Percentiles rank a stretch among this genome's conserved stretches.
Evolutionary conservation across 31 red algal genomes (phyloP).

Genomic region (Endocladia muricata): DNA sequence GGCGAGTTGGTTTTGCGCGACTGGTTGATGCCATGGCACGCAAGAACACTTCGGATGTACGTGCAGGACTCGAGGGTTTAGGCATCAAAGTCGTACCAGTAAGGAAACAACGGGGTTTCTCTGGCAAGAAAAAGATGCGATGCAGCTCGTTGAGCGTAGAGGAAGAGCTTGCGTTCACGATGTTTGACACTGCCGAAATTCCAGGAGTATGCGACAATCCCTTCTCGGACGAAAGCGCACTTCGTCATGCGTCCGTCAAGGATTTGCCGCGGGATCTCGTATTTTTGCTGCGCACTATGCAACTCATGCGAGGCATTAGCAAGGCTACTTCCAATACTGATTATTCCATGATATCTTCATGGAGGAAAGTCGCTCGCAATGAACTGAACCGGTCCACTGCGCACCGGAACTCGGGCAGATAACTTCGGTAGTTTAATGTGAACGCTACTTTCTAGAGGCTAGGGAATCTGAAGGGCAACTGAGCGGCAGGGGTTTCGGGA

Average conservation of each 20-base stretch:
- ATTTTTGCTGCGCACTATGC: conserved; percentile 82
- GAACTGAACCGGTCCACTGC: conserved; percentile 3
- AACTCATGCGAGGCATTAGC: conserved; percentile 74
- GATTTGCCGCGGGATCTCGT: conserved; percentile 77
- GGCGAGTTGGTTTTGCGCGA: conserved; percentile 40
- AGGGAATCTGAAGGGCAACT: too few relatives aligned
- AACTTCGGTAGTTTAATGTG: too few relatives aligned
- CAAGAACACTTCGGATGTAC: conserved; percentile 26
- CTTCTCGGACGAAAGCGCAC: conserved; percentile 64
- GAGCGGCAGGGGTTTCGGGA: too few relatives aligned
- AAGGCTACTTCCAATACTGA: conserved; percentile 47
- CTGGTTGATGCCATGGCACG: conserved; percentile 77
- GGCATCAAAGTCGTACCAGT: conserved; percentile 45
- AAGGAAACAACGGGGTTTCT: not conserved
- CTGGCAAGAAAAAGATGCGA: not conserved
- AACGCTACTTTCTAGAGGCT: too few relatives aligned
- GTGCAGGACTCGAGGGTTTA: conserved; percentile 30
- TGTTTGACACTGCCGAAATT: conserved; percentile 87
- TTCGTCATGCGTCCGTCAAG: conserved; percentile 52
- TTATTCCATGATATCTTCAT: conserved; percentile 51
- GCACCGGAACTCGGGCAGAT: not conserved
- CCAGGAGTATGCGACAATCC: conserved; percentile 71
- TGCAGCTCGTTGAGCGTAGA: conserved; percentile 19
- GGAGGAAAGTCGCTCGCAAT: conserved; percentile 21
- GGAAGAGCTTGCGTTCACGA: conserved; percentile 59